Conservation (phyloP, 2,329 filamentous ascomycete species). For the Colletotrichum destructivum region DNA sequence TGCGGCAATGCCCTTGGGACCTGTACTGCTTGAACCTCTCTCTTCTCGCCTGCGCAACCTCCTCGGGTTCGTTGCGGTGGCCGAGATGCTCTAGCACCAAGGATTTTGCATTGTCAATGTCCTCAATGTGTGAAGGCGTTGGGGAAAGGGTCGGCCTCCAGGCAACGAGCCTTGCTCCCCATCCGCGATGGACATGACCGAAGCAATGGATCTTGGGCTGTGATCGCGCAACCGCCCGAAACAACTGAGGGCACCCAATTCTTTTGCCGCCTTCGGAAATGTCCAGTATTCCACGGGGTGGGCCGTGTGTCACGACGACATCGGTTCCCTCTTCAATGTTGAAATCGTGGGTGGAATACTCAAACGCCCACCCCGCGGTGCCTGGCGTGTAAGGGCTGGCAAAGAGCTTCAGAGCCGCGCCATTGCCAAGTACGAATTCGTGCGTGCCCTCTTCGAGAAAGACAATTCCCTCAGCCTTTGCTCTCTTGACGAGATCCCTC, state of each 20-base stretch:
- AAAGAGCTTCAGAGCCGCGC: slow-evolving; percentile 64
- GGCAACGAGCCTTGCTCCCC: slow-evolving; percentile 68
- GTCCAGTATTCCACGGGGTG: slow-evolving; percentile 67
- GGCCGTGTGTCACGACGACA: slow-evolving; percentile 69
- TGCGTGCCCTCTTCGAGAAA: slow-evolving; percentile 68
- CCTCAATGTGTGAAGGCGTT: slow-evolving; percentile 56
- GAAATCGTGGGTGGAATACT: slow-evolving; percentile 59
- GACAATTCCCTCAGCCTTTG: slow-evolving; percentile 56
- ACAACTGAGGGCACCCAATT: slow-evolving; percentile 61
- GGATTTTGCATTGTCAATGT: slow-evolving; percentile 60
- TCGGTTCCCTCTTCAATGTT: slow-evolving; percentile 56
- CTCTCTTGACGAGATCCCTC: slow-evolving; percentile 55
- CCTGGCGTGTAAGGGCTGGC: slow-evolving; percentile 68
- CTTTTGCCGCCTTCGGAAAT: slow-evolving; percentile 48
- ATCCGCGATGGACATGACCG: slow-evolving; percentile 73
- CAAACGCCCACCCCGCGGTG: slow-evolving; percentile 62
- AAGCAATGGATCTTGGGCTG: slow-evolving; percentile 68
- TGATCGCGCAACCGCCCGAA: slow-evolving; percentile 60
- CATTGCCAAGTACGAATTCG: slow-evolving; percentile 63
- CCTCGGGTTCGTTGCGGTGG: slow-evolving; percentile 44
- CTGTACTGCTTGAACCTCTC: slow-evolving; percentile 44
- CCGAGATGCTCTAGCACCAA: slow-evolving; percentile 52
- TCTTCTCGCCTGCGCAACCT: slow-evolving; percentile 36
- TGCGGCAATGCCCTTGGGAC: slow-evolving; percentile 50
- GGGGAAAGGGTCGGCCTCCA: slow-evolving; percentile 53